These are phyloP conservation scores for Teunomyces panamensis DNA, from an alignment of 805 yeast genomes.

Conservation along the genomic window DNA sequence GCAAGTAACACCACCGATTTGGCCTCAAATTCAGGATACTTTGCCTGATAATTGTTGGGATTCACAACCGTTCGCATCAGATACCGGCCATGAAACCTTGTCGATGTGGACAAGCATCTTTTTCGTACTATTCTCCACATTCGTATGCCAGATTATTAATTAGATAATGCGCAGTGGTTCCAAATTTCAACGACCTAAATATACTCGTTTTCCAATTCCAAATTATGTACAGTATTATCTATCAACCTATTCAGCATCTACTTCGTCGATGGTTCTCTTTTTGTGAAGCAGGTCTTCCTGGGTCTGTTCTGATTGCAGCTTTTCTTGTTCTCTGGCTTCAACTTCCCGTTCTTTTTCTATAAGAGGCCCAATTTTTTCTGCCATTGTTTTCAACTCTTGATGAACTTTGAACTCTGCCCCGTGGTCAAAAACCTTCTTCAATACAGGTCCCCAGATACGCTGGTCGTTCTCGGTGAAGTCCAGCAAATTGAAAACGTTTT, in stretches of 20 bases:
- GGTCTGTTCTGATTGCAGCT: background rate
- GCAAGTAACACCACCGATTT: constrained; percentile 33
- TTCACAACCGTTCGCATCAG: constrained; percentile 7
- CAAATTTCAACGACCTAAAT: background rate
- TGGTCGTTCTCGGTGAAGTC: constrained; percentile 64
- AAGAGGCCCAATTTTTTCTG: constrained; percentile 5
- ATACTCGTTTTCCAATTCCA: background rate
- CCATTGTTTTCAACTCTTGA: constrained; percentile 16
- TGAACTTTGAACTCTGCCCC: constrained; percentile 26
- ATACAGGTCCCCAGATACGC: constrained; percentile 66
- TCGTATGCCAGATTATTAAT: background rate
- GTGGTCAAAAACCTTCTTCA: constrained; percentile 49
- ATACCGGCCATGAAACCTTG: background rate
- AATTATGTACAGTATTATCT: background rate
- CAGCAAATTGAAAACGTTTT: constrained; percentile 61
- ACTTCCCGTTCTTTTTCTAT: constrained; percentile 8
- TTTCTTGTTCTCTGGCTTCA: constrained; percentile 5
- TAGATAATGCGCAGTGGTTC: background rate
- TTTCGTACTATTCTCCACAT: constrained; percentile 1
- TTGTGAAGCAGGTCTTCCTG: constrained; percentile 7
- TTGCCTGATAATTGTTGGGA: constrained; percentile 6
- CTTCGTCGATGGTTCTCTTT: constrained; percentile 21
- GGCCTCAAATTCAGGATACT: constrained; percentile 14
- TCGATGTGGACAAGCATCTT: background rate
- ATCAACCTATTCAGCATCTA: constrained; percentile 9